Conservation (phyloP, 2,329 filamentous ascomycete genomes). For the Mycosphaerella sp. region DNA sequence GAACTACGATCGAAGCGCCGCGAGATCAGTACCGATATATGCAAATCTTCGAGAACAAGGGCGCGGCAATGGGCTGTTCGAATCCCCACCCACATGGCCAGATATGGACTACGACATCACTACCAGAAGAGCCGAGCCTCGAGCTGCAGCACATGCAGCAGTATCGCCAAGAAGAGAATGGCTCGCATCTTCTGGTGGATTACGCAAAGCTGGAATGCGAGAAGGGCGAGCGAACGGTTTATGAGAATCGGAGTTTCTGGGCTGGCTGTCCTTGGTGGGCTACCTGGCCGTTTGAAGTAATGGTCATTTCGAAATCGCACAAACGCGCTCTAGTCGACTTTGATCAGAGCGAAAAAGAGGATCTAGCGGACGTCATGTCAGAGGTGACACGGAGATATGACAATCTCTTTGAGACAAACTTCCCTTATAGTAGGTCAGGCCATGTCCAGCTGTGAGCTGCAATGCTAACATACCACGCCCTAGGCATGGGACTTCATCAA, state of each 20-base stretch:
- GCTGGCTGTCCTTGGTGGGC: conserved; percentile 97
- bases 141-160: conserved; percentile 73
- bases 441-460: neutral
- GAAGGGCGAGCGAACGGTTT: conserved; percentile 80
- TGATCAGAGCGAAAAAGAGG: conserved; percentile 59
- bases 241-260: conserved; percentile 77
- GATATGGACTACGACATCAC: conserved; percentile 84
- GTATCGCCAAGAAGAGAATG: conserved; percentile 67
- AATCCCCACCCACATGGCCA: conserved; percentile 98
- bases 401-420: conserved; percentile 93
- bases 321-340: conserved; percentile 81
- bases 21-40: conserved; percentile 84
- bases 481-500: conserved; percentile 89
- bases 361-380: conserved; percentile 76
- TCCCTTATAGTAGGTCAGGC: conserved; percentile 71
- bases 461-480: neutral
- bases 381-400: conserved; percentile 90
- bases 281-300: conserved; percentile 92
- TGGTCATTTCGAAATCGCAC: conserved; percentile 79
- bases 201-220: conserved; percentile 77
- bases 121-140: conserved; percentile 80
- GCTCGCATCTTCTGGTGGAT: conserved; percentile 73
- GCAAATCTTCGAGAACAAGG: conserved; percentile 99
- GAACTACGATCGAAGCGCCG: conserved; percentile 48
- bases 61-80: conserved; percentile 94